Percentiles rank a stretch among this genome's conserved stretches.
These are phyloP conservation scores for Lotus japonicus DNA, from an alignment of 306 rosid genomes.

Conservation along the genomic window DNA sequence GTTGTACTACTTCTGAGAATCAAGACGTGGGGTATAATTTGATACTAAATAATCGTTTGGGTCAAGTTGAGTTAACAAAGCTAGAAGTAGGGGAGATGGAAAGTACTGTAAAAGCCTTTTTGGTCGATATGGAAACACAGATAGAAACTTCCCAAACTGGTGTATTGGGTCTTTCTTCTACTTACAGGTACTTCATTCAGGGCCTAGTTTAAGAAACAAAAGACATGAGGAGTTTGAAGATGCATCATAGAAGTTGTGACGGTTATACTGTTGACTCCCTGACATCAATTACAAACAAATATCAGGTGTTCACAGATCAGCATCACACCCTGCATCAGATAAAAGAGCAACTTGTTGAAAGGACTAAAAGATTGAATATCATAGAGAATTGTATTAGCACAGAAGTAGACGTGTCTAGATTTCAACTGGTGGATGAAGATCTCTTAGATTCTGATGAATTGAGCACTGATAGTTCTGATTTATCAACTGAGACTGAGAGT, in stretches of 20 bases:
- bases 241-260: conserved; percentile 23
- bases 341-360: conserved; percentile 35
- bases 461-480: conserved; percentile 53
- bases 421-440: conserved; percentile 26
- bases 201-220: conserved; percentile 40
- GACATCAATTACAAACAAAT: conserved; percentile 20
- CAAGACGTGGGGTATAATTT: conserved; percentile 25
- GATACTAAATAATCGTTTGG: conserved; percentile 34
- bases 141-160: conserved; percentile 26
- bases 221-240: conserved; percentile 39
- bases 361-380: conserved; percentile 43
- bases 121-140: conserved; percentile 37
- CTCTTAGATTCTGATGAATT: conserved; percentile 51
- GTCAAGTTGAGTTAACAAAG: conserved; percentile 34
- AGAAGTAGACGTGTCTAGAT: conserved; percentile 24
- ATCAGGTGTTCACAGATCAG: conserved; percentile 26
- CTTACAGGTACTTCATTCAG: conserved; percentile 37
- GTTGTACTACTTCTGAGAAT: conserved; percentile 20
- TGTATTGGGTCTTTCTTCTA: conserved; percentile 29
- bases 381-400: conserved; percentile 38
- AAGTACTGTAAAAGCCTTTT: conserved; percentile 31
- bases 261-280: conserved; percentile 20
- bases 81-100: conserved; percentile 43
- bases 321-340: conserved; percentile 38
- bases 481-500: conserved; percentile 42